These are phyloP conservation scores for Fistulifera pelliculosa DNA, from an alignment of 108 stramenopile species.

Conservation along the genomic window DNA sequence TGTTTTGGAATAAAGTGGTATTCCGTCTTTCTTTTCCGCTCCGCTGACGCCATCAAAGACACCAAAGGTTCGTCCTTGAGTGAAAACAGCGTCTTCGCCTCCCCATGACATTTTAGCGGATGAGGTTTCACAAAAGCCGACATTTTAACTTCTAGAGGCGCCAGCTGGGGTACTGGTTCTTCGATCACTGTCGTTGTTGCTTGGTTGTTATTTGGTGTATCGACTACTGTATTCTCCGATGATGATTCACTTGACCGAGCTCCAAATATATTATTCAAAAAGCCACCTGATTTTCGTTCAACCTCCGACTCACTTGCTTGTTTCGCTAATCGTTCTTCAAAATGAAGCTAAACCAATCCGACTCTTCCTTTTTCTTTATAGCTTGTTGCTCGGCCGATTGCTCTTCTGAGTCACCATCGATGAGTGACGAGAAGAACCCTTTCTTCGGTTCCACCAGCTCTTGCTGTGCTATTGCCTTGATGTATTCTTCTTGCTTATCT, in stretches of 20 bases:
- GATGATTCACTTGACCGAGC: neutral
- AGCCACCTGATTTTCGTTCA: neutral
- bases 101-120: conserved; percentile 81
- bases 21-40: conserved; percentile 61
- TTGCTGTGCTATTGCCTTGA: neutral
- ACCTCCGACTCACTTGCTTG: neutral
- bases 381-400: neutral
- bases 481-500: conserved; percentile 14
- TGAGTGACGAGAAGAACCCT: neutral
- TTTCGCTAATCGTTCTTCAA: conserved; percentile 1
- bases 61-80: conserved; percentile 64
- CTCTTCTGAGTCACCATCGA: neutral
- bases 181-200: conserved; percentile 1
- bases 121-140: conserved; percentile 48
- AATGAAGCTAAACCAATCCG: conserved; percentile 5
- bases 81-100: conserved; percentile 80
- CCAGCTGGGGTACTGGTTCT: neutral
- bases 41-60: conserved; percentile 87
- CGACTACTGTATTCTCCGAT: neutral
- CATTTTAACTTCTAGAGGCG: neutral
- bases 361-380: conserved; percentile 7
- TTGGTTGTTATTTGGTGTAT: neutral
- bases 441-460: neutral
- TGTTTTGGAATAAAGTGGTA: conserved; percentile 63
- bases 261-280: neutral